Evolutionary conservation across 345 rosid genomes (phyloP), one percentile per base, ranked within the genome.

Genomic region (Eucalyptus melliodora): DNA sequence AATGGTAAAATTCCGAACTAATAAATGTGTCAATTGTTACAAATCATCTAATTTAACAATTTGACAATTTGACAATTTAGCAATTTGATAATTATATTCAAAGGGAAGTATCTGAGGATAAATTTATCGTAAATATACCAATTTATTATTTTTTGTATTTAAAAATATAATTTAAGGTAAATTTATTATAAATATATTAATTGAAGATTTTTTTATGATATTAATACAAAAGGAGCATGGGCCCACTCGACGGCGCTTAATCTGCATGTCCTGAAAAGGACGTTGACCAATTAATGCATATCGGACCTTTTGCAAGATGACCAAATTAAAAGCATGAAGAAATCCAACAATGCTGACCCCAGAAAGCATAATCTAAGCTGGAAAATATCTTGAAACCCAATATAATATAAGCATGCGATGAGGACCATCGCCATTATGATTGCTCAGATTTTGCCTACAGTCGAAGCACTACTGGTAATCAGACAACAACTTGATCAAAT

Each of bases 41-140:
- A 1, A 0, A 56, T 11, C 0, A 56, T 23, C 1, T 1, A 56
- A 56, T 4, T 56, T 6, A 56, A 0, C 1, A 24, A 10, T 24
- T 56, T 56, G 13, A 56, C 13, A 11, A 56, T 4, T 56, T 3
- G 13, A 56, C 13, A 11, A 56, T 4, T 56, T 3, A 56, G 1
- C 1, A 24, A 24, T 24, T 56, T 56, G 30, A 56, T 4, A 5
- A 0, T 56, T 23, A 56, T 2, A 56, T 23, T 56, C 1, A 56
- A 56, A 5, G 3, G 0, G 0, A 56, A 56, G 1, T 24, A 56
- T 24, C 0, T 23, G 1, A 56, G 1, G 4, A 10, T 56, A 56
- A 56, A 24, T 24, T 56, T 56, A 56, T 24, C 3, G 1, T 9
- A 23, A 56, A 56, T 24, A 6, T 56, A 56, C 0, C 0, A 56